phyloP scores from a whole-genome alignment of 2,329 filamentous ascomycete species.

The Epichloe festucae region DNA sequence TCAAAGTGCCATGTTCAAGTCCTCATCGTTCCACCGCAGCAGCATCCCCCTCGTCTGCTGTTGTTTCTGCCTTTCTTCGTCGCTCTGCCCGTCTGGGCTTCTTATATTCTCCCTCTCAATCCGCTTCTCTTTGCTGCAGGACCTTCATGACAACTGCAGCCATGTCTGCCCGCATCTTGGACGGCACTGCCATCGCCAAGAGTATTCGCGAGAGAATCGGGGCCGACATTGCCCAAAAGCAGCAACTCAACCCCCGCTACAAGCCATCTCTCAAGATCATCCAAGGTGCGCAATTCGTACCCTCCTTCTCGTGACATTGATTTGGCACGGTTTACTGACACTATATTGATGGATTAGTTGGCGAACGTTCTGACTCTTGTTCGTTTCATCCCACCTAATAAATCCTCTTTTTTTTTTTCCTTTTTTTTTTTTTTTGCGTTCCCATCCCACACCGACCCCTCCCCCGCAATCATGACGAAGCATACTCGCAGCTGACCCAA shows the following conservation, averaged over 20 bases:
- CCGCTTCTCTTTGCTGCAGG: conserved; percentile 10
- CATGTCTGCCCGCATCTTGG: conserved; percentile 86
- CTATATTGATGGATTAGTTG: conserved; percentile 43
- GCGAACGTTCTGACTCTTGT: conserved; percentile 87
- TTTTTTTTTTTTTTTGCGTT: background rate
- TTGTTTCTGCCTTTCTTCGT: background rate
- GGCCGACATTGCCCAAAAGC: conserved; percentile 66
- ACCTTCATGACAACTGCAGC: conserved; percentile 36
- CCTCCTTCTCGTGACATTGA: conserved; percentile 4
- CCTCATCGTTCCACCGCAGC: background rate
- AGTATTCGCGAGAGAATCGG: conserved; percentile 73
- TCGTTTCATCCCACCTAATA: conserved; percentile 9
- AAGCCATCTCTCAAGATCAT: conserved; percentile 86
- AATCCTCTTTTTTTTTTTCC: no score
- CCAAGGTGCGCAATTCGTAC: conserved; percentile 52
- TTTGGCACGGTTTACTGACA: conserved; percentile 12
- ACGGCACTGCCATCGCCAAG: conserved; percentile 92
- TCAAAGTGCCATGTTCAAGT: background rate
- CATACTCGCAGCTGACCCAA: background rate
- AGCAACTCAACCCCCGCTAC: conserved; percentile 74
- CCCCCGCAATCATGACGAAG: conserved; percentile 2
- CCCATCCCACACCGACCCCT: conserved; percentile 1
- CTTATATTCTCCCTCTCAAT: background rate
- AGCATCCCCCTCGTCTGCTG: background rate
- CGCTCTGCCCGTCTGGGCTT: background rate